Evolutionary conservation across 805 yeast species (phyloP), one percentile per base, ranked within the genome.

Genomic region (Metschnikowia anglica): DNA sequence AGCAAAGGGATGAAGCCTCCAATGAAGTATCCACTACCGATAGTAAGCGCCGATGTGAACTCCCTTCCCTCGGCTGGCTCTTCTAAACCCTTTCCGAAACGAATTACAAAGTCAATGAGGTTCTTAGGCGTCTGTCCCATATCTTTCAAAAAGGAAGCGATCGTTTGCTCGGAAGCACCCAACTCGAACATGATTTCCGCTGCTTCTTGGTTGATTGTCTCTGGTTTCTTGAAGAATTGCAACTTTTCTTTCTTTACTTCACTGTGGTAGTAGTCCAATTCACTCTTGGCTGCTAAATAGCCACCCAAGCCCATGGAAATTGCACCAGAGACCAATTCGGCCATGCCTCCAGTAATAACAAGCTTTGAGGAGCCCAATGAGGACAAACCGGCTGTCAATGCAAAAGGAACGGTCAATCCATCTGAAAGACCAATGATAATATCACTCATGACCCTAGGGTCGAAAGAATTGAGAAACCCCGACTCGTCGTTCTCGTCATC

Each of bases 251-350:
- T 73, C 53, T 77, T 79, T 33, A 85, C 90, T 61, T 84, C 88
- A 16, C 83, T 75, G 39, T 73, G 71, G 62, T 84, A 85, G 62
- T 80, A 85, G 60, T 85, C 91, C 18, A 74, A 68, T 68, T 91
- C 99, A 11, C 90, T 81, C 62, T 84, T 85, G 32, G 99, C 99
- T 23, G 98, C 99, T 43, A 91, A 73, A 63, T 79, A 91, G 23
- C 99, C 99, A 45, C 99, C 99, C 42, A 91, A 78, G 7, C 99
- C 98, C 99, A 91, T 91, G 21, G 96, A 85, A 40, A 91, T 90
- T 34, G 98, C 95, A 37, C 99, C 99, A 5, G 96, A 86, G 3
- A 91, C 95, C 53, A 91, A 79, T 70, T 91, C 99, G 8, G 98
- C 98, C 77, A 91, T 79, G 18, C 98, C 99, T 74, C 98, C 99